Evolutionary conservation across 495 filamentous ascomycete species (phyloP).

Genomic region (Penicillium antarcticum): DNA sequence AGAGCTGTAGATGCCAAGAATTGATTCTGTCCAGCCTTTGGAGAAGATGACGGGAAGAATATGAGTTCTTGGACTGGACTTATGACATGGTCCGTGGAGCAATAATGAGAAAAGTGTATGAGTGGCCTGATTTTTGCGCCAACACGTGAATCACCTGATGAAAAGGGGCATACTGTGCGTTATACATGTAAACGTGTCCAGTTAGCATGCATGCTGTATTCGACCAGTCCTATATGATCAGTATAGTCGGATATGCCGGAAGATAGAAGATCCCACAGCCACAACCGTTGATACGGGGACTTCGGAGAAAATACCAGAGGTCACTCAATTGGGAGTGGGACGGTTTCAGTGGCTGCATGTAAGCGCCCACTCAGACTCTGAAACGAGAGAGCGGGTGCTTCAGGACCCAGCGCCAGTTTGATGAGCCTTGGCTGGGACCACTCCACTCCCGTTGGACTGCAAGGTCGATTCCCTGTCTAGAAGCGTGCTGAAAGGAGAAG

Average conservation of each 20-base stretch:
- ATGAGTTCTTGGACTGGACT: background rate
- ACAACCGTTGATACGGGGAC: slow-evolving; percentile 12
- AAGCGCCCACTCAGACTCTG: slow-evolving; percentile 32
- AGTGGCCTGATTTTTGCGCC: too few relatives aligned
- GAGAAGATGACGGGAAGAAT: background rate
- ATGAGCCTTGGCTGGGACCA: slow-evolving; percentile 20
- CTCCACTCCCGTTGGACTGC: slow-evolving; percentile 11
- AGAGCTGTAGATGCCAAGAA: background rate
- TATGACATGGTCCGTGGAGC: too few relatives aligned
- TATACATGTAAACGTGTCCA: too few relatives aligned
- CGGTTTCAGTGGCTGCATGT: slow-evolving; percentile 29
- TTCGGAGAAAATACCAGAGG: slow-evolving; percentile 18
- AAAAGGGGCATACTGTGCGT: too few relatives aligned
- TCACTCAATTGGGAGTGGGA: background rate
- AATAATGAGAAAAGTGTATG: too few relatives aligned
- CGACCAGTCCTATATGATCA: slow-evolving; percentile 16
- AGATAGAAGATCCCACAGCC: slow-evolving; percentile 4
- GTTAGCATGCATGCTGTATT: background rate
- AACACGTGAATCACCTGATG: too few relatives aligned
- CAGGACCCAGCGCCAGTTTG: slow-evolving; percentile 35
- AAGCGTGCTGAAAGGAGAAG: slow-evolving; percentile 7
- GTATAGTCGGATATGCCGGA: slow-evolving; percentile 6
- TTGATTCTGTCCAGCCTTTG: background rate
- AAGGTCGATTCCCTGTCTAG: background rate
- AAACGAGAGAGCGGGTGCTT: slow-evolving; percentile 34